Evolutionary conservation across 306 rosid genomes (phyloP).

Genomic region (Gastrolobium villosum): DNA sequence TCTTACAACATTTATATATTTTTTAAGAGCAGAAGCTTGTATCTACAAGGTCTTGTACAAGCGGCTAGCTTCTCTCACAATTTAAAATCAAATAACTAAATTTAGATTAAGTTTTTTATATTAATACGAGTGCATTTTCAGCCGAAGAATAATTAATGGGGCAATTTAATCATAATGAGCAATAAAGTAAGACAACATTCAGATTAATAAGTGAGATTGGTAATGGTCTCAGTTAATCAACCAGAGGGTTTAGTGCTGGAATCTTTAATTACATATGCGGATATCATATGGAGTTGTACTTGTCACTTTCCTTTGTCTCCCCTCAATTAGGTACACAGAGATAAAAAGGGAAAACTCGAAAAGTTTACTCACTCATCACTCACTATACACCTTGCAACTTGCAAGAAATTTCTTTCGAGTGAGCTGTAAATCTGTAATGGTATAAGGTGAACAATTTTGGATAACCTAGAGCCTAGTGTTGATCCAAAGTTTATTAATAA

Average conservation of each 20-base stretch:
- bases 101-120: neutral
- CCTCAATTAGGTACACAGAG: neutral
- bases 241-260: too few relatives aligned
- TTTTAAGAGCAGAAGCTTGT: too few relatives aligned
- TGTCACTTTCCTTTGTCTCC: neutral
- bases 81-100: neutral
- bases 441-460: neutral
- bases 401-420: neutral
- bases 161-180: neutral
- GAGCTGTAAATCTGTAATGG: conserved; percentile 15
- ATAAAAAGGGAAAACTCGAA: neutral
- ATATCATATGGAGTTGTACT: neutral
- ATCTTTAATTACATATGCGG: neutral
- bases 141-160: neutral
- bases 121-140: neutral
- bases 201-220: neutral
- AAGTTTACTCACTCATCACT: neutral
- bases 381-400: neutral
- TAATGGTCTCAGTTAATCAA: neutral
- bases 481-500: neutral
- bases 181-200: neutral
- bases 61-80: neutral
- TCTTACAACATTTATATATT: too few relatives aligned
- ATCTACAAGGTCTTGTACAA: neutral
- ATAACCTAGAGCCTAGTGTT: neutral